Conservation (phyloP, 2,329 filamentous ascomycete genomes). For the Fusarium anthophilum region DNA sequence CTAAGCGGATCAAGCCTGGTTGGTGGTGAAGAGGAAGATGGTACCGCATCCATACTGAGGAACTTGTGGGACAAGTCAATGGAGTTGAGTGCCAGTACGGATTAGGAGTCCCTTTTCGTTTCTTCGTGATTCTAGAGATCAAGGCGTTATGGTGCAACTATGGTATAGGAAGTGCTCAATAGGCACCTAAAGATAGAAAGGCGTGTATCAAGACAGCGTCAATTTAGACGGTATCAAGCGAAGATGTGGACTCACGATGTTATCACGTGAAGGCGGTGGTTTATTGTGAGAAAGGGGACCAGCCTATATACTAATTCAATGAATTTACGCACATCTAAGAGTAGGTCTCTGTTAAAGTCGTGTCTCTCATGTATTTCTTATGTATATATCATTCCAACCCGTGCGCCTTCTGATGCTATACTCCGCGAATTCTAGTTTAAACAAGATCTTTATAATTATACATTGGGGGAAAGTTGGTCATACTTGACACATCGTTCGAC, state of each 20-base stretch:
- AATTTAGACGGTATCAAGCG: constrained; percentile 5
- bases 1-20: constrained; percentile 62
- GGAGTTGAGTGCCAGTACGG: constrained; percentile 63
- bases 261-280: neutral
- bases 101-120: constrained; percentile 16
- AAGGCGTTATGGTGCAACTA: constrained; percentile 17
- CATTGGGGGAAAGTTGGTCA: constrained; percentile 86
- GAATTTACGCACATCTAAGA: constrained; percentile 8
- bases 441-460: constrained; percentile 58
- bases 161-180: constrained; percentile 21
- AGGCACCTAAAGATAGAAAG: constrained; percentile 22
- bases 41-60: constrained; percentile 61
- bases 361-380: neutral
- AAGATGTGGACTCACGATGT: neutral
- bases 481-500: constrained; percentile 92
- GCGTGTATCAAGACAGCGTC: constrained; percentile 7
- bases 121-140: constrained; percentile 14
- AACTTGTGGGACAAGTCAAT: constrained; percentile 70
- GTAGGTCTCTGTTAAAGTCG: neutral
- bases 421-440: neutral
- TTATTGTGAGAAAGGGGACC: neutral
- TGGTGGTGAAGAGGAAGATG: constrained; percentile 61
- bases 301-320: constrained; percentile 1
- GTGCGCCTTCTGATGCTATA: constrained; percentile 30
- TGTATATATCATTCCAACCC: neutral